Evolutionary conservation across 106 monocot genomes (phyloP).

Genomic region (Ottelia alismoides): DNA sequence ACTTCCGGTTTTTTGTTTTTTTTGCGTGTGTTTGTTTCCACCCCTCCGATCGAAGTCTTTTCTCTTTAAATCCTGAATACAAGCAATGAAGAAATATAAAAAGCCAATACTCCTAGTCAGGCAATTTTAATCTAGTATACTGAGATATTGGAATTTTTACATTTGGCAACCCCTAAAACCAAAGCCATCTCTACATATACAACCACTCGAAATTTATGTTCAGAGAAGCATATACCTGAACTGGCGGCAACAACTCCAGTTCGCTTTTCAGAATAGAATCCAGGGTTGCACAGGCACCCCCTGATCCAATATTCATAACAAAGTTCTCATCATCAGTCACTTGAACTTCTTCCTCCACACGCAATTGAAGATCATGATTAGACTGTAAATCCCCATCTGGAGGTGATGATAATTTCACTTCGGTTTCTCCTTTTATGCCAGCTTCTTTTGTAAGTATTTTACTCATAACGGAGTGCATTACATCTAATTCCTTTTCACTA

Average conservation of each 20-base stretch:
- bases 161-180: too few relatives aligned
- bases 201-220: neutral
- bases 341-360: slow-evolving; percentile 23
- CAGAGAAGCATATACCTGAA: slow-evolving; percentile 30
- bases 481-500: slow-evolving; percentile 50
- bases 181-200: neutral
- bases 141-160: too few relatives aligned
- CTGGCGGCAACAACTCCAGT: neutral
- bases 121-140: too few relatives aligned
- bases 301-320: slow-evolving; percentile 53
- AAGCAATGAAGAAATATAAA: neutral
- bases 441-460: slow-evolving; percentile 45
- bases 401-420: neutral
- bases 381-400: neutral
- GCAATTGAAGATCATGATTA: slow-evolving; percentile 5
- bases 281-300: slow-evolving; percentile 12
- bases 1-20: too few relatives aligned
- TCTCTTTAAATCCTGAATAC: neutral
- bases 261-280: slow-evolving; percentile 20
- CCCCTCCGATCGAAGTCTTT: neutral
- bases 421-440: slow-evolving; percentile 6
- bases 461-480: slow-evolving; percentile 69
- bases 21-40: too few relatives aligned
- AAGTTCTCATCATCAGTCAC: slow-evolving; percentile 57
- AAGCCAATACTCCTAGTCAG: too few relatives aligned